These are phyloP conservation scores for Leccinum fuscescens DNA, from an alignment of 1,284 basidiomycete genomes.

Conservation along the genomic window DNA sequence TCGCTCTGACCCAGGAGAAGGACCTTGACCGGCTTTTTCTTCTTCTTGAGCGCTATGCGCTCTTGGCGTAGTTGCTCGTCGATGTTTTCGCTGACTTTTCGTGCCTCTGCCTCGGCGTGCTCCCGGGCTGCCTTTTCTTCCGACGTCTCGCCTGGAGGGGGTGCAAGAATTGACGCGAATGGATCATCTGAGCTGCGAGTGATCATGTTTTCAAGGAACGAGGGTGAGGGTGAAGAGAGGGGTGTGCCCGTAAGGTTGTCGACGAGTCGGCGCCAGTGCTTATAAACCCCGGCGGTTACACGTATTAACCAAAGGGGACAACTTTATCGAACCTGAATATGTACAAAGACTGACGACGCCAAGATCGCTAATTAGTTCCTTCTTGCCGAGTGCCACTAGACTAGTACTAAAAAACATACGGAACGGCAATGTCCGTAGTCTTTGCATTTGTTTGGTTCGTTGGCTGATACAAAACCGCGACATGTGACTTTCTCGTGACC, in stretches of 20 bases:
- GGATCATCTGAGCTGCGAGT: conserved; percentile 48
- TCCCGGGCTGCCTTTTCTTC: conserved; percentile 52
- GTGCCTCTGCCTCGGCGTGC: conserved; percentile 57
- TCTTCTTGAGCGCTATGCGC: conserved; percentile 50
- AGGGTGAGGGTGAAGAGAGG: not conserved
- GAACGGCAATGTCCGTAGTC: not conserved
- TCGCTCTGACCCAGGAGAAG: conserved; percentile 71
- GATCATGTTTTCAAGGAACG: conserved; percentile 11
- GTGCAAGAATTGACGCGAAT: conserved; percentile 51
- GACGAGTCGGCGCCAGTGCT: not conserved
- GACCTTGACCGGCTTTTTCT: conserved; percentile 56
- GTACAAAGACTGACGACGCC: no score
- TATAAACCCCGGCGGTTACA: conserved; percentile 6
- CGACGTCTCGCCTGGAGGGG: conserved; percentile 57
- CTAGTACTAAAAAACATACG: no score
- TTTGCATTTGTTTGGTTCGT: conserved; percentile 32
- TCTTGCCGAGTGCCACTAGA: no score
- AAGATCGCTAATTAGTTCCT: no score
- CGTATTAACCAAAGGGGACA: not conserved
- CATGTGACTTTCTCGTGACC: conserved; percentile 39
- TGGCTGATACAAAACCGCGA: conserved; percentile 29
- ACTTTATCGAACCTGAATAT: not conserved
- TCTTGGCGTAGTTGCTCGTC: conserved; percentile 64
- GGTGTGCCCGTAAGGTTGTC: not conserved
- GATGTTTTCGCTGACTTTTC: conserved; percentile 60